Evolutionary conservation across 1,284 basidiomycete species (phyloP), one percentile per base, ranked within the genome.

Genomic region (Trichosporon coremiiforme): DNA sequence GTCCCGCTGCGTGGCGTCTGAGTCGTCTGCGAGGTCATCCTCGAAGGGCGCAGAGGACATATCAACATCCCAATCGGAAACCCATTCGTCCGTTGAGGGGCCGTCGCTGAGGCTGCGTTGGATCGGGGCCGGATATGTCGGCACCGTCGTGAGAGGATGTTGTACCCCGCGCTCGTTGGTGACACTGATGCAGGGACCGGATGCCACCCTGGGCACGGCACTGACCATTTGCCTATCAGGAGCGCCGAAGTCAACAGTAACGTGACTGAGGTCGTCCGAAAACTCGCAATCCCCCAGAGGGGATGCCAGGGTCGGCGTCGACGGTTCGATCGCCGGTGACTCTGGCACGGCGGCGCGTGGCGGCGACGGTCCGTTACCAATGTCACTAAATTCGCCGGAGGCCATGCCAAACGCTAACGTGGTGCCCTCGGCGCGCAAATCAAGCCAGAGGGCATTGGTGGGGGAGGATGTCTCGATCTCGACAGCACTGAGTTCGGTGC

Each of bases 11-110:
- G 57, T n/a, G 13, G 17, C 57, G 57, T 62, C 29, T 13, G 29
- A 62, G 15, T 35, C 57, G 31, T 62, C 57, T 2, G 4, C 57
- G 31, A 62, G 57, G 57, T 62, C 57, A 6, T 62, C 57, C 15
- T 62, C 57, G 17, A 62, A n/a, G 0, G 57, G 31, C 31, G 22
- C 53, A 29, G 20, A 4, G 1, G 12, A 55, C 50, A 55, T 55
- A 22, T 25, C 50, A 9, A 60, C 8, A 29, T 62, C 57, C 57
- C 57, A 33, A 17, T 62, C 57, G 15, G 57, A 62, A 15, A 15
- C 29, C 29, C 31, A 62, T 17, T n/a, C 41, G 17, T n/a, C 41
- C 3, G 41, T 45, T 15, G 17, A 45, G 17, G 6, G 36, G 3
- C 36, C 36, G 12, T 38, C 36, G 36, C 41, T 45, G 17, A n/a